phyloP scores from a whole-genome alignment of 352 stramenopile genomes.

The Phytopythium boreale region DNA sequence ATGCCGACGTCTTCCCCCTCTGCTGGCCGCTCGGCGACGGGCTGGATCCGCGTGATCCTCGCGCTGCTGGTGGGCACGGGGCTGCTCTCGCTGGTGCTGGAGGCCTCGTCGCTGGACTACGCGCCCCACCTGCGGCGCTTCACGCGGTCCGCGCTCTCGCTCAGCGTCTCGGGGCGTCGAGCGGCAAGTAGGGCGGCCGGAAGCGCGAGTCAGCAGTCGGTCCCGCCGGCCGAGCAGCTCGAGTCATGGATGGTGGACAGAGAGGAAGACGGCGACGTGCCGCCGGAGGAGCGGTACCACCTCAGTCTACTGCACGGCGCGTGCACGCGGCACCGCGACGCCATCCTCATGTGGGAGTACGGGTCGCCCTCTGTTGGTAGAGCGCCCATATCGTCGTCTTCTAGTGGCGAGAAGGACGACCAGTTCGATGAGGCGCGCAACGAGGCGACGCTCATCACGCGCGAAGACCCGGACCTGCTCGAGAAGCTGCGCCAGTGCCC shows the following conservation, averaged over 20 bases:
- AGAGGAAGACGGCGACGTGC: slow-evolving; percentile 16
- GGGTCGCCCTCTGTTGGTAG: slow-evolving; percentile 13
- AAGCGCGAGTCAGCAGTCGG: not conserved
- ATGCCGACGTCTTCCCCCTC: not conserved
- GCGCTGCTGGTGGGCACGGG: slow-evolving; percentile 26
- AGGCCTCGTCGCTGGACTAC: slow-evolving; percentile 31
- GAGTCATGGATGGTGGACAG: not conserved
- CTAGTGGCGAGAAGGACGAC: slow-evolving; percentile 3
- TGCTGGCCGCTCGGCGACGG: slow-evolving; percentile 3
- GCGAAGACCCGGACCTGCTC: slow-evolving; percentile 34
- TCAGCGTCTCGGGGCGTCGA: not conserved
- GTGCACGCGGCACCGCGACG: slow-evolving; percentile 40
- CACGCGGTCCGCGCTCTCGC: slow-evolving; percentile 10
- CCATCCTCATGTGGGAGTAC: slow-evolving; percentile 46
- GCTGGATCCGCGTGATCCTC: slow-evolving; percentile 27
- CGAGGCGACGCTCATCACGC: slow-evolving; percentile 23
- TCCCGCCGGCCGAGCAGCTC: not conserved
- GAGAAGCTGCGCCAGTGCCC: slow-evolving; percentile 50
- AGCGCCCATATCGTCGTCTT: not conserved
- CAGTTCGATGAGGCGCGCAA: slow-evolving; percentile 18
- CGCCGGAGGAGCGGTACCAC: slow-evolving; percentile 33
- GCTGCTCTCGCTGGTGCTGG: slow-evolving; percentile 22
- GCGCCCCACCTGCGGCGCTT: slow-evolving; percentile 20
- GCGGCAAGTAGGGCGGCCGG: not conserved
- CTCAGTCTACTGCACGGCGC: slow-evolving; percentile 48